Percentiles rank a stretch among this genome's conserved stretches.
Evolutionary conservation across 257 asterid species (phyloP).

Genomic region (Cruciata laevipes): DNA sequence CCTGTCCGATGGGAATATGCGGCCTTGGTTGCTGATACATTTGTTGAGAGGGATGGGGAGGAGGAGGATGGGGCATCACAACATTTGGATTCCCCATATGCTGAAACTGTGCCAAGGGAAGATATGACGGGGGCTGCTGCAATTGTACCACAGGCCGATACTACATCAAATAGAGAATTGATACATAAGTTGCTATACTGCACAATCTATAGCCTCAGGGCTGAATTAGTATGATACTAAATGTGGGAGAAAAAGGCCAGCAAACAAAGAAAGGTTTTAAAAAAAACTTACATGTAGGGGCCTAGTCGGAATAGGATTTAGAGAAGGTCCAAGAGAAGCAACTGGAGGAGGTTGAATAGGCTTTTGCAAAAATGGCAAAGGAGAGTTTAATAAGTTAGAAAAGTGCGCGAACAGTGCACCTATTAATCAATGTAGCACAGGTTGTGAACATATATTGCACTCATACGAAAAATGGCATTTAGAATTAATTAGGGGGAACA

Average conservation of each 20-base stretch:
- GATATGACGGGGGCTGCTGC: slow-evolving; percentile 55
- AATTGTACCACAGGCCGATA: slow-evolving; percentile 58
- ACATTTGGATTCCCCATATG: slow-evolving; percentile 48
- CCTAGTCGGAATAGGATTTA: slow-evolving; percentile 64
- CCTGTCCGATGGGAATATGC: slow-evolving; percentile 52
- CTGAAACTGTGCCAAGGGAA: slow-evolving; percentile 61
- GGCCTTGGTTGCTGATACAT: slow-evolving; percentile 54
- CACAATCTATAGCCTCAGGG: neutral
- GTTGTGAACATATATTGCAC: neutral
- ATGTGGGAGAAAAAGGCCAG: slow-evolving; percentile 7
- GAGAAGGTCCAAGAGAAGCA: slow-evolving; percentile 55
- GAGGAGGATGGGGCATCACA: slow-evolving; percentile 46
- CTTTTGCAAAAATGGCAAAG: slow-evolving; percentile 31
- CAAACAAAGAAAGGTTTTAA: slow-evolving; percentile 6
- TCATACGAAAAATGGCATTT: neutral
- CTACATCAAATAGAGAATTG: slow-evolving; percentile 27
- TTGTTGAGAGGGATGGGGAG: slow-evolving; percentile 51
- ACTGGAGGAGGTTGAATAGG: slow-evolving; percentile 57
- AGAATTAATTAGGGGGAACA: neutral
- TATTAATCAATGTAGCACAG: neutral
- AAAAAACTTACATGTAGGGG: slow-evolving; percentile 57
- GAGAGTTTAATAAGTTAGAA: slow-evolving; percentile 1
- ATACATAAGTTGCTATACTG: slow-evolving; percentile 1
- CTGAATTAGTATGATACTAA: slow-evolving; percentile 13
- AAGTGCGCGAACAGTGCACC: neutral